These are phyloP conservation scores for Moricandia moricandioides DNA, from an alignment of 345 rosid genomes.

Conservation along the genomic window DNA sequence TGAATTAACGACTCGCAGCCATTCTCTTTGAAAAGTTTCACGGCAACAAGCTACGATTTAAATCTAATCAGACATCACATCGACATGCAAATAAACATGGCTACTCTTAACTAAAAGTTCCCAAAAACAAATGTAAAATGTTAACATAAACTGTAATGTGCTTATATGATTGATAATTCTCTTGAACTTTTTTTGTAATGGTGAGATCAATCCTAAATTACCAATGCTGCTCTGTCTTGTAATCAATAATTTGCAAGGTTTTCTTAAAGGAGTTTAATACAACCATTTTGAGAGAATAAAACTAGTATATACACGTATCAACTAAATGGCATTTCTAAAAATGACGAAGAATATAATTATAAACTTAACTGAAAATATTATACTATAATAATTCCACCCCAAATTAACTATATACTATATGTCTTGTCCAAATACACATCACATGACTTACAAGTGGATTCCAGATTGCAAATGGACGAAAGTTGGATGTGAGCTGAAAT, in stretches of 20 bases:
- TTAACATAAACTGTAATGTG: not conserved
- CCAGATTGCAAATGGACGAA: constrained; percentile 22
- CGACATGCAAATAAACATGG: not conserved
- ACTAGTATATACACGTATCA: not conserved
- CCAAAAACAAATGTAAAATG: not conserved
- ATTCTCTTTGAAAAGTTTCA: too few relatives aligned
- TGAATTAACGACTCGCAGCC: too few relatives aligned
- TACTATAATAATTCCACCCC: not conserved
- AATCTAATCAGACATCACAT: not conserved
- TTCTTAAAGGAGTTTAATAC: not conserved
- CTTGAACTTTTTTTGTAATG: too few relatives aligned
- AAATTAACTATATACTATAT: constrained; percentile 25
- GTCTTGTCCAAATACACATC: constrained; percentile 29
- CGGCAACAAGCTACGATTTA: too few relatives aligned
- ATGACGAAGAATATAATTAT: not conserved
- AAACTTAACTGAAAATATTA: too few relatives aligned
- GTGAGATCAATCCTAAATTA: not conserved
- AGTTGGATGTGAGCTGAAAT: constrained; percentile 22
- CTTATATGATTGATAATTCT: not conserved
- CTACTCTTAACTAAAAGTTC: not conserved
- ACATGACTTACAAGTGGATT: constrained; percentile 32
- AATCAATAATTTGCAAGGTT: too few relatives aligned
- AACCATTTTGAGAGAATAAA: not conserved
- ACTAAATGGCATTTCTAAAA: not conserved
- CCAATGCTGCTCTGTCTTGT: not conserved